Percentiles rank a stretch among this genome's conserved stretches.
phyloP scores from a whole-genome alignment of 805 yeast genomes.

The Saccharomycopsis javanensis region DNA sequence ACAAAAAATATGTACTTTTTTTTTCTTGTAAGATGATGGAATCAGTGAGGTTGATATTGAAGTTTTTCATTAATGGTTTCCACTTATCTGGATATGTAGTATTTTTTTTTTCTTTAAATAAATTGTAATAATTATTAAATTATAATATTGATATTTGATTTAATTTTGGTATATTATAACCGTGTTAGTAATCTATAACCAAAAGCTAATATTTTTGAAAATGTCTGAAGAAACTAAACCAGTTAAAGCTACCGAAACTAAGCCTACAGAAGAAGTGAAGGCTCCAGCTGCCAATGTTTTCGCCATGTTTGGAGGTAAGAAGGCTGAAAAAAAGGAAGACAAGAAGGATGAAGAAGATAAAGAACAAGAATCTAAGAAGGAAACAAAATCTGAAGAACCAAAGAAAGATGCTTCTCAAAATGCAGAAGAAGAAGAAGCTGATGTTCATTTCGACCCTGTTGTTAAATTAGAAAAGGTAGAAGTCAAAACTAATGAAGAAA shows the following conservation, averaged over 20 bases:
- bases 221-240: constrained; percentile 22
- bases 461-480: constrained; percentile 94
- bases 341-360: constrained; percentile 28
- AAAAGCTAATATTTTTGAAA: not conserved
- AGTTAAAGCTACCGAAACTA: constrained; percentile 18
- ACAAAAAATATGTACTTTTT: not conserved
- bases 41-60: not conserved
- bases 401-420: constrained; percentile 24
- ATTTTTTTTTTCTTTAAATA: not conserved
- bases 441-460: constrained; percentile 92
- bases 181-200: too few relatives aligned
- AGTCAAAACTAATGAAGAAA: constrained; percentile 90
- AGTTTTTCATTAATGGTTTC: not conserved
- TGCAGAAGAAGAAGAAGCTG: constrained; percentile 28
- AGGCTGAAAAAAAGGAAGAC: constrained; percentile 48
- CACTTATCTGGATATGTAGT: not conserved
- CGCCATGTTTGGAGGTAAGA: constrained; percentile 91
- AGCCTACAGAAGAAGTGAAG: constrained; percentile 17
- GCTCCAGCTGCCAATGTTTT: constrained; percentile 73
- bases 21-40: not conserved
- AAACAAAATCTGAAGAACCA: constrained; percentile 22
- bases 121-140: too few relatives aligned
- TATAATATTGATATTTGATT: not conserved
- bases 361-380: constrained; percentile 22
- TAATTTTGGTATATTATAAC: too few relatives aligned